These are phyloP conservation scores for Colletotrichum sidae DNA, from an alignment of 2,329 filamentous ascomycete genomes.

Conservation along the genomic window DNA sequence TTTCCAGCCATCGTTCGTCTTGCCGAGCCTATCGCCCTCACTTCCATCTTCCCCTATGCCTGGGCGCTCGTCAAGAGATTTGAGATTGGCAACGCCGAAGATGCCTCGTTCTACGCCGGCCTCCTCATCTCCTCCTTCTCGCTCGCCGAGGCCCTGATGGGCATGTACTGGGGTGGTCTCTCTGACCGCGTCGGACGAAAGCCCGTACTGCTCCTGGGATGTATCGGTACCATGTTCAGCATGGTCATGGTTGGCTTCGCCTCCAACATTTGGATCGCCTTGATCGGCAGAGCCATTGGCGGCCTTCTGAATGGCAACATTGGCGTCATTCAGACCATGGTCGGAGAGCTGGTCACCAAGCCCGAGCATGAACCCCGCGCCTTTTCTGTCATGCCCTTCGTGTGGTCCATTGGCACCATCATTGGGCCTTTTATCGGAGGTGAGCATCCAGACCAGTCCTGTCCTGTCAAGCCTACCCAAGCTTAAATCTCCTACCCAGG, in stretches of 20 bases:
- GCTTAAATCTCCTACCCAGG: slow-evolving; percentile 46
- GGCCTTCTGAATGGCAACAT: slow-evolving; percentile 93
- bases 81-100: slow-evolving; percentile 74
- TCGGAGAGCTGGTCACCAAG: slow-evolving; percentile 85
- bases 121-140: slow-evolving; percentile 89
- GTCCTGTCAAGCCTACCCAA: too few relatives aligned
- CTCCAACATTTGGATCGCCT: slow-evolving; percentile 84
- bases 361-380: slow-evolving; percentile 89
- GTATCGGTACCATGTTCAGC: slow-evolving; percentile 83
- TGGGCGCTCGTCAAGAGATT: slow-evolving; percentile 86
- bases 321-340: slow-evolving; percentile 92
- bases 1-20: slow-evolving; percentile 86
- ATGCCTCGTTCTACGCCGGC: slow-evolving; percentile 90
- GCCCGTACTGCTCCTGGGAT: slow-evolving; percentile 85
- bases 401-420: slow-evolving; percentile 92
- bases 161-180: slow-evolving; percentile 88
- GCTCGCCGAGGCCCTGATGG: slow-evolving; percentile 83
- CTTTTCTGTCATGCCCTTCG: slow-evolving; percentile 93
- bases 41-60: slow-evolving; percentile 92
- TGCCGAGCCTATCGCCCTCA: slow-evolving; percentile 91
- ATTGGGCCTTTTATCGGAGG: slow-evolving; percentile 88
- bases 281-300: slow-evolving; percentile 80
- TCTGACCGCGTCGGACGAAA: slow-evolving; percentile 88
- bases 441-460: too few relatives aligned
- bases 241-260: slow-evolving; percentile 87